Conservation (phyloP, 2,329 filamentous ascomycete genomes). For the Gnomoniopsis smithogilvyi region DNA sequence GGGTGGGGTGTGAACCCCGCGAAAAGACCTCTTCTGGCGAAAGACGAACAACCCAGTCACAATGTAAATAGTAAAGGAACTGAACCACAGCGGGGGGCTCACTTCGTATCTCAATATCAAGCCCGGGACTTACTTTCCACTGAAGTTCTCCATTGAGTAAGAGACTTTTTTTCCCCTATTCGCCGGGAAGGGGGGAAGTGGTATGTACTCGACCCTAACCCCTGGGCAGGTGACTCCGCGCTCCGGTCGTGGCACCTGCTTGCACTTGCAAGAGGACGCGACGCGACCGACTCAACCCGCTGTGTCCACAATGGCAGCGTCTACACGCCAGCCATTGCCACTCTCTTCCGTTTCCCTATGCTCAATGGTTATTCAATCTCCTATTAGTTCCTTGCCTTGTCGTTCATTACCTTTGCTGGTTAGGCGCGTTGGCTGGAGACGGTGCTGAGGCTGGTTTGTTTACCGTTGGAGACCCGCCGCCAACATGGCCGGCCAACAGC, state of each 20-base stretch:
- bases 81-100: too few species aligned
- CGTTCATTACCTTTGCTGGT: too few species aligned
- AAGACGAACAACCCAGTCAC: too few species aligned
- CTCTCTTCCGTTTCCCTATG: neutral
- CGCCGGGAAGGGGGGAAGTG: too few species aligned
- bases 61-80: too few species aligned
- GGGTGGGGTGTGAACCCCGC: too few species aligned
- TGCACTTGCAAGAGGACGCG: neutral
- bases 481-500: conserved; percentile 16
- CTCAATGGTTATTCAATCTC: neutral
- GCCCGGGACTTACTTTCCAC: too few species aligned
- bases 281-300: neutral
- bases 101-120: too few species aligned
- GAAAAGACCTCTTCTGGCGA: too few species aligned
- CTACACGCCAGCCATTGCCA: too few species aligned
- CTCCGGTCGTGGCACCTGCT: neutral
- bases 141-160: too few species aligned
- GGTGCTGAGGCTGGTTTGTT: neutral
- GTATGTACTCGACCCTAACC: neutral
- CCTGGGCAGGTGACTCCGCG: neutral
- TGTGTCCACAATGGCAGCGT: neutral
- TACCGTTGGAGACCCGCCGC: neutral
- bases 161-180: too few species aligned
- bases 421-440: neutral
- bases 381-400: neutral